A percentile compares a stretch with the other conserved stretches of the same genome.
These are phyloP conservation scores for Agaricales sp. DNA, from an alignment of 1,284 basidiomycete genomes.

Conservation along the genomic window DNA sequence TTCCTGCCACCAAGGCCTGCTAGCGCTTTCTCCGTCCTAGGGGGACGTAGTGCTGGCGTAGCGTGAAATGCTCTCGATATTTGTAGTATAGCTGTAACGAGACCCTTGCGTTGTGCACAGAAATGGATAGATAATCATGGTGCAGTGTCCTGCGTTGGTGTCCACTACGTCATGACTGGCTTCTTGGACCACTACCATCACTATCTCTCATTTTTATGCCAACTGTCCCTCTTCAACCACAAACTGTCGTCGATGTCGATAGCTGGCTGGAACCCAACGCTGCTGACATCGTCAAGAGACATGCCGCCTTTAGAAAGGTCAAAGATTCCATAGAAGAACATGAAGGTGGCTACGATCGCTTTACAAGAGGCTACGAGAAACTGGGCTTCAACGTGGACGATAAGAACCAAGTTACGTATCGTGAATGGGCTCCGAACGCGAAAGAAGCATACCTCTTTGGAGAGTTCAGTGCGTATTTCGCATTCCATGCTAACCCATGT, in stretches of 20 bases:
- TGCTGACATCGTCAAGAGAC: slow-evolving; percentile 60
- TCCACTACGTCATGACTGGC: background rate
- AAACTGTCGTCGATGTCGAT: slow-evolving; percentile 52
- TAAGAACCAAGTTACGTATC: slow-evolving; percentile 71
- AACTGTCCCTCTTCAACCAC: slow-evolving; percentile 34
- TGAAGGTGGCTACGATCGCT: slow-evolving; percentile 86
- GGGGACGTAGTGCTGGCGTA: background rate
- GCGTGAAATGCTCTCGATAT: too few species aligned
- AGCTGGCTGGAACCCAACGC: slow-evolving; percentile 71
- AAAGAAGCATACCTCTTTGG: slow-evolving; percentile 79
- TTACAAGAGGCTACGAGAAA: slow-evolving; percentile 80
- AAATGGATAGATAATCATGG: too few species aligned
- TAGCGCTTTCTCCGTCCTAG: background rate
- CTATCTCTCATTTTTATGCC: slow-evolving; percentile 21
- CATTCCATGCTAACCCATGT: slow-evolving; percentile 2
- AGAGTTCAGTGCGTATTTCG: slow-evolving; percentile 78
- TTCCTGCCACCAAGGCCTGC: slow-evolving; percentile 13
- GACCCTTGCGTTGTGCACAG: too few species aligned
- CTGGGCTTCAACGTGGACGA: slow-evolving; percentile 75
- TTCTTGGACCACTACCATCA: background rate
- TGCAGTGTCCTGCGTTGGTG: too few species aligned
- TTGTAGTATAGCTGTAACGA: too few species aligned
- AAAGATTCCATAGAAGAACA: slow-evolving; percentile 60
- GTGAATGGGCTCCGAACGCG: slow-evolving; percentile 95
- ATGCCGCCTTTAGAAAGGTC: slow-evolving; percentile 66